Evolutionary conservation across 2,329 filamentous ascomycete species (phyloP).

Genomic region (Saccharata proteae): DNA sequence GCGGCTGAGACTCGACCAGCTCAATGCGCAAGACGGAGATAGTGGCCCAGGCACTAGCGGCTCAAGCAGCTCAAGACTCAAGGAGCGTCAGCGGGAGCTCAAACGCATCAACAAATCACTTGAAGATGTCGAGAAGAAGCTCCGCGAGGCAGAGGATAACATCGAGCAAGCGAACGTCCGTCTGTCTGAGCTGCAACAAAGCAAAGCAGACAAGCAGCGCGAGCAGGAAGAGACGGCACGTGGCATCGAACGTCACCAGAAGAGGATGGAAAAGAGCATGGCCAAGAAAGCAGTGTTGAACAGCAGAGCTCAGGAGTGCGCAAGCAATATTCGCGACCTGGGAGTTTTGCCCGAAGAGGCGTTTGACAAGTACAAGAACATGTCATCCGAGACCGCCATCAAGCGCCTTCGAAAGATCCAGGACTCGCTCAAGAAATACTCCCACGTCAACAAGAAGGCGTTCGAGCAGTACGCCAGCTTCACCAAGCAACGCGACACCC

Average conservation of each 20-base stretch:
- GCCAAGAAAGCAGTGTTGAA: slow-evolving; percentile 74
- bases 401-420: slow-evolving; percentile 80
- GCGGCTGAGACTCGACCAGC: slow-evolving; percentile 72
- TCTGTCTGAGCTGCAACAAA: slow-evolving; percentile 47
- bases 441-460: slow-evolving; percentile 97
- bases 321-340: slow-evolving; percentile 80
- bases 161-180: slow-evolving; percentile 49
- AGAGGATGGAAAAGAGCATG: slow-evolving; percentile 82
- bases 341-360: slow-evolving; percentile 90
- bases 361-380: slow-evolving; percentile 78
- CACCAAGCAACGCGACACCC: slow-evolving; percentile 76
- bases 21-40: slow-evolving; percentile 66
- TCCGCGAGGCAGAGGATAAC: slow-evolving; percentile 62
- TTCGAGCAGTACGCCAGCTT: slow-evolving; percentile 99
- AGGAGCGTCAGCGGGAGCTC: slow-evolving; percentile 69
- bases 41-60: slow-evolving; percentile 40
- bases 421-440: slow-evolving; percentile 88
- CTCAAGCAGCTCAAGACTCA: slow-evolving; percentile 50
- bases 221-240: slow-evolving; percentile 63
- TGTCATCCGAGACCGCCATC: slow-evolving; percentile 56
- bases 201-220: slow-evolving; percentile 51
- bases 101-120: slow-evolving; percentile 62
- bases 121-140: slow-evolving; percentile 53
- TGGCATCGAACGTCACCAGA: slow-evolving; percentile 74
- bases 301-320: slow-evolving; percentile 66